Evolutionary conservation across 768 basidiomycete species (phyloP).

Genomic region (Pleurotus eryngii): DNA sequence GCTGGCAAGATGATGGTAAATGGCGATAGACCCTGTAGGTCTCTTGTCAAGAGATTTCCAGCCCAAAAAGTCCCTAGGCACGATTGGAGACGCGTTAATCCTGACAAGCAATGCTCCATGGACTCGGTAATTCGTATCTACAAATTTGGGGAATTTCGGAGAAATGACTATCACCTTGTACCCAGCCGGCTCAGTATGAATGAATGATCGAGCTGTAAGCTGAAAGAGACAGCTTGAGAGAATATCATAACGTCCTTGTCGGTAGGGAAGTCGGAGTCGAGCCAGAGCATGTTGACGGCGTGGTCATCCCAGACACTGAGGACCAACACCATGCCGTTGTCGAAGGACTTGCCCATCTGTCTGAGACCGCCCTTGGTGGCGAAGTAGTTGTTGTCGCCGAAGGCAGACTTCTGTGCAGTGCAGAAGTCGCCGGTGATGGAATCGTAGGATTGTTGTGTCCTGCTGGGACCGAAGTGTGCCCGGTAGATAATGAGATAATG

Average conservation of each 20-base stretch:
- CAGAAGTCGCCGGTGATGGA: slow-evolving; percentile 50
- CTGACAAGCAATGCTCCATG: no score
- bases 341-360: slow-evolving; percentile 31
- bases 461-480: neutral
- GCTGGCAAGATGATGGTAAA: neutral
- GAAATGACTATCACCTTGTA: no score
- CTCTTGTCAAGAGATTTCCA: no score
- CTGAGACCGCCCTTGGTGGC: slow-evolving; percentile 38
- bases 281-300: slow-evolving; percentile 53
- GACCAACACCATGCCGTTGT: slow-evolving; percentile 44
- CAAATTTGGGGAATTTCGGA: no score
- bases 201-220: no score
- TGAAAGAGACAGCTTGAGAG: no score
- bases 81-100: no score
- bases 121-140: no score
- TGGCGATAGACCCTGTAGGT: no score
- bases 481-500: neutral
- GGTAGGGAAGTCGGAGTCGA: slow-evolving; percentile 48
- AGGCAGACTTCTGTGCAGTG: slow-evolving; percentile 41
- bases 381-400: slow-evolving; percentile 46
- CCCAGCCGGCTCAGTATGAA: no score
- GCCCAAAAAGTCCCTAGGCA: no score
- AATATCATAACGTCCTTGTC: slow-evolving; percentile 13
- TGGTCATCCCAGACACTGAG: slow-evolving; percentile 55
- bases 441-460: slow-evolving; percentile 23